These are phyloP conservation scores for Mycogone perniciosa DNA, from an alignment of 2,329 filamentous ascomycete species.

Conservation along the genomic window DNA sequence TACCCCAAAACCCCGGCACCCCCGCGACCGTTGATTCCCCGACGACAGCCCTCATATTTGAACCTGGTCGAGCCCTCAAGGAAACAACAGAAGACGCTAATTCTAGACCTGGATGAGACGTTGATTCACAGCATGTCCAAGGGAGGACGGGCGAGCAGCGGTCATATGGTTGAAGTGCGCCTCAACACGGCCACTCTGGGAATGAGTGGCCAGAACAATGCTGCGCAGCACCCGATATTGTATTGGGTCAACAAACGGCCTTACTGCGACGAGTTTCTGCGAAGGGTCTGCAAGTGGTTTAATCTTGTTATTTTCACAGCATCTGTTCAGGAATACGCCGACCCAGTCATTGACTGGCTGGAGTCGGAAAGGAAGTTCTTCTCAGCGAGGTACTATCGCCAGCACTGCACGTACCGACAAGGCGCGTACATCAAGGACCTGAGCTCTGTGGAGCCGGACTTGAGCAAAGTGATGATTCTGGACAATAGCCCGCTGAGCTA, in stretches of 20 bases:
- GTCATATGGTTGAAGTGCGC: constrained; percentile 98
- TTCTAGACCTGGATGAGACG: constrained; percentile 94
- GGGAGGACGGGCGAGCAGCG: constrained; percentile 88
- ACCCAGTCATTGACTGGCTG: constrained; percentile 97
- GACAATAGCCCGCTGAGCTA: constrained; percentile 98
- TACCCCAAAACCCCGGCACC: constrained; percentile 88
- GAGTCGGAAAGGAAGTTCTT: constrained; percentile 97
- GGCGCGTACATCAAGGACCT: constrained; percentile 98
- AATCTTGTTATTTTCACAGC: constrained; percentile 95
- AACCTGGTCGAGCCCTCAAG: constrained; percentile 46
- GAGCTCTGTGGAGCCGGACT: constrained; percentile 88
- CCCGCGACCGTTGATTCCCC: constrained; percentile 82
- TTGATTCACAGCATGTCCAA: constrained; percentile 98
- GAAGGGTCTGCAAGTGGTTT: constrained; percentile 93
- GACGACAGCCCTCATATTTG: constrained; percentile 82
- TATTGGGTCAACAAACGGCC: constrained; percentile 99
- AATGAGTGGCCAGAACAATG: constrained; percentile 57
- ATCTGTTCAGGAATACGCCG: constrained; percentile 95
- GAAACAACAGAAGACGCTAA: constrained; percentile 80
- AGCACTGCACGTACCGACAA: constrained; percentile 93
- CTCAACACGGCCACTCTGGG: constrained; percentile 67
- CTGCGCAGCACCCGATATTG: constrained; percentile 85
- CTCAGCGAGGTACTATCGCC: constrained; percentile 84
- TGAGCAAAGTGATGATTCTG: constrained; percentile 97
- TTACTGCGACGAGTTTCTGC: constrained; percentile 92